Base-by-base conservation (phyloP, 805 yeast species). In the Starmerella davenportii region DNA sequence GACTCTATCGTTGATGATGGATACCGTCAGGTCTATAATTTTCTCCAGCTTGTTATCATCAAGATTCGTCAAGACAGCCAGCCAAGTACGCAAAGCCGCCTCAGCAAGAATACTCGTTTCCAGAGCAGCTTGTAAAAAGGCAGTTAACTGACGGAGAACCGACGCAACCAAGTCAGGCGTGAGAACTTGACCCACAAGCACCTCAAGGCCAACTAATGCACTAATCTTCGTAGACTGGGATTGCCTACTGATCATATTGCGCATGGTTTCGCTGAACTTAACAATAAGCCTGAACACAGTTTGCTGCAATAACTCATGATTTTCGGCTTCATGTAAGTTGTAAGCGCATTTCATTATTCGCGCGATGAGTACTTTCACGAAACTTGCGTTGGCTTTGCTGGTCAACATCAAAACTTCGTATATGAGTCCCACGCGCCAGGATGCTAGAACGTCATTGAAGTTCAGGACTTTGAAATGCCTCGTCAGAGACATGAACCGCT, bases 41-140 rank as follows among this genome's bases (percentile, higher is more conserved):
- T 35, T 25, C 35, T 42, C 48, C 9, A 45, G 33, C 2, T 80
- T 72, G 0, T 69, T 68, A 29, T 66, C 62, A 13, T 64, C 69
- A 15, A 87, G 56, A n/a, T 62, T 63, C 15, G 64, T 60, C 2
- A 80, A 68, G 37, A 87, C 60, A 2, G 65, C 62, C 37, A 65
- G 63, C 77, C 94, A 76, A 39, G 90, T 77, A 35, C 65, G 61
- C 31, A 90, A 59, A 0, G 87, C 71, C 30, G 68, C 67, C 14
- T 60, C 60, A 42, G 76, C 76, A 13, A 84, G 64, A 19, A 71
- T 72, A 0, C 66, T 59, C 16, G 67, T 68, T 30, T 76, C 84
- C 18, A 85, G 57, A 0, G 87, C 76, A 1, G 84, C 74, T 52
- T 82, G 94, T 11, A 87, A 59, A 49, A 93, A 79, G 2, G 93